These are phyloP conservation scores for Colletotrichum salicis DNA, from an alignment of 2,329 filamentous ascomycete genomes.

Conservation along the genomic window DNA sequence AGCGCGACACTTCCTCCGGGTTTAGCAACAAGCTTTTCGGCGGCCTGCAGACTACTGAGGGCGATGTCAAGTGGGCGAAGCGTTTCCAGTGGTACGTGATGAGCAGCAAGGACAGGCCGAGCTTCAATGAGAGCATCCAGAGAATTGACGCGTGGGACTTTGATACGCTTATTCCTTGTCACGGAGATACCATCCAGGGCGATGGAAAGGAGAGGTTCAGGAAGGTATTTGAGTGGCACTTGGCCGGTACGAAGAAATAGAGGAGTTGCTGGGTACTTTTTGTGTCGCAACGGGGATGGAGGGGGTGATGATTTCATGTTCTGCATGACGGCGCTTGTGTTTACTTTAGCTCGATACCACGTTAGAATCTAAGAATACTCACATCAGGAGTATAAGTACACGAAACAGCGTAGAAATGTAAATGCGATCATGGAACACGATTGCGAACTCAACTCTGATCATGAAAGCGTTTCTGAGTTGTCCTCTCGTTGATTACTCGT, in stretches of 20 bases:
- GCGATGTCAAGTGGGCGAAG: conserved; percentile 79
- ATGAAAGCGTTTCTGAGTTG: no score
- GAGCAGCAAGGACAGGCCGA: conserved; percentile 67
- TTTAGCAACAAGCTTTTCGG: conserved; percentile 47
- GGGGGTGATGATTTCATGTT: not conserved
- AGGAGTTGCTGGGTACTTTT: fast-evolving
- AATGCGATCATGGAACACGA: no score
- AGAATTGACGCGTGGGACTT: conserved; percentile 86
- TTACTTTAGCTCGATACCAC: conserved; percentile 22
- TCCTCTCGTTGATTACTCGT: no score
- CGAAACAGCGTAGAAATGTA: no score
- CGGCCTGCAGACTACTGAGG: conserved; percentile 67
- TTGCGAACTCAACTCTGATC: no score
- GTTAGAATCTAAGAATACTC: conserved; percentile 7
- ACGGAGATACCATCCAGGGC: conserved; percentile 87
- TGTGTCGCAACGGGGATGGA: no score
- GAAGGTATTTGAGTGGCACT: conserved; percentile 86
- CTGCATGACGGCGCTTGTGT: conserved; percentile 21
- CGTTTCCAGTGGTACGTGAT: conserved; percentile 83
- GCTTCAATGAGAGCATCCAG: conserved; percentile 75
- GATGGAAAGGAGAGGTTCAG: conserved; percentile 79
- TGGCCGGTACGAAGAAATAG: conserved; percentile 53
- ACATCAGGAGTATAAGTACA: not conserved
- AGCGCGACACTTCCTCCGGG: conserved; percentile 42
- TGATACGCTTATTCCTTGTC: conserved; percentile 86